Percentiles rank a stretch among this genome's conserved stretches.
phyloP scores from a whole-genome alignment of 257 asterid species.

The Nicotiana knightiana region DNA sequence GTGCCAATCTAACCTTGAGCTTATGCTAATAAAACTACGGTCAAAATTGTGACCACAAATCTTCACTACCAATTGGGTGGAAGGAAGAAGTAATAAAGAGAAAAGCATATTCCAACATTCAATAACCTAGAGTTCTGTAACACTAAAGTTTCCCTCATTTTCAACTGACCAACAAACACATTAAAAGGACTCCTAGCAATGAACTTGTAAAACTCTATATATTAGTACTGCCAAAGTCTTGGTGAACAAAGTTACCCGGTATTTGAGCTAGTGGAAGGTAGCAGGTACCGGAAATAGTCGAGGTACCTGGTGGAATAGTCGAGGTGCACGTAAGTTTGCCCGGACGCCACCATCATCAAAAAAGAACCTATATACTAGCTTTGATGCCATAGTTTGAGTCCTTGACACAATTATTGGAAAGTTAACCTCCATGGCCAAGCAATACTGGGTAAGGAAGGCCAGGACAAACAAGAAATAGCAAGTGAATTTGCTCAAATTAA shows the following conservation, averaged over 20 bases:
- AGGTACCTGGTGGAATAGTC: too few relatives aligned
- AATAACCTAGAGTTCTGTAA: not conserved
- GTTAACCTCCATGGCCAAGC: not conserved
- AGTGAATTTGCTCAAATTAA: not conserved
- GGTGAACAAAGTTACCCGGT: too few relatives aligned
- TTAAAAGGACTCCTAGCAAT: not conserved
- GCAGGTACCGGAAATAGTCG: too few relatives aligned
- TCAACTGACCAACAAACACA: not conserved
- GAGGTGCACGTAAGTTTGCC: too few relatives aligned
- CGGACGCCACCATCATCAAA: too few relatives aligned
- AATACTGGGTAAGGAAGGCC: not conserved
- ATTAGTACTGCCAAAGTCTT: too few relatives aligned
- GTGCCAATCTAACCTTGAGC: not conserved
- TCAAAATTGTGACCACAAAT: not conserved
- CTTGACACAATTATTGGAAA: not conserved
- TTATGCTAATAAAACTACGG: not conserved
- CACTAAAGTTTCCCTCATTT: not conserved
- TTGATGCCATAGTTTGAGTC: not conserved
- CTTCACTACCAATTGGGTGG: not conserved
- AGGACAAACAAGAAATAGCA: not conserved
- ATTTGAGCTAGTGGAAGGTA: too few relatives aligned
- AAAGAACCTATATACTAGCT: too few relatives aligned
- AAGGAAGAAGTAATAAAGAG: not conserved
- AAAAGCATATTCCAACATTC: not conserved
- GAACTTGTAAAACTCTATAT: too few relatives aligned